phyloP scores from a whole-genome alignment of 371 early-diverging fungal species.

The Syncephalastrum monosporum region DNA sequence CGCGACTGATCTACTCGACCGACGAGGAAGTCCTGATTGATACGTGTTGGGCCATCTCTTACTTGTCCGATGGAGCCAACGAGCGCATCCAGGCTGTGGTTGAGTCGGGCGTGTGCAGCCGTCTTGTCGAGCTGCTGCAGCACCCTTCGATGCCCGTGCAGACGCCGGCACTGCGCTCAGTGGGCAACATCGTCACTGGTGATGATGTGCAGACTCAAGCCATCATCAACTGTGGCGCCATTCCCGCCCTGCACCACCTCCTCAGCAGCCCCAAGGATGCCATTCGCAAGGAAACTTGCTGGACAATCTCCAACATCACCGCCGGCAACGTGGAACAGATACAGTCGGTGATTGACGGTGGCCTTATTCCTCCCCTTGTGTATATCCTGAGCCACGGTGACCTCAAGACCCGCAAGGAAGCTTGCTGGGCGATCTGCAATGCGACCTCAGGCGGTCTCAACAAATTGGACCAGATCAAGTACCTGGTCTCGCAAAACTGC shows the following conservation, averaged over 20 bases:
- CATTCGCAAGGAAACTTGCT: slow-evolving; percentile 99
- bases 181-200: slow-evolving; percentile 99
- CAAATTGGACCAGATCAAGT: slow-evolving; percentile 74
- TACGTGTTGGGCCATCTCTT: slow-evolving; percentile 99
- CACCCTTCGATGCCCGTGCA: slow-evolving; percentile 87
- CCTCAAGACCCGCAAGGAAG: slow-evolving; percentile 51
- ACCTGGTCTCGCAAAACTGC: slow-evolving; percentile 76
- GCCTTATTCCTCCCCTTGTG: slow-evolving; percentile 89
- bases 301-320: slow-evolving; percentile 99
- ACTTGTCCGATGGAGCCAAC: slow-evolving; percentile 95
- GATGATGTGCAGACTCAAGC: slow-evolving; percentile 97
- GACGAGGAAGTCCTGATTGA: slow-evolving; percentile 98
- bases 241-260: slow-evolving; percentile 75
- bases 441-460: slow-evolving; percentile 83
- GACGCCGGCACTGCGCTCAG: slow-evolving; percentile 97
- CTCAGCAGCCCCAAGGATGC: slow-evolving; percentile 87
- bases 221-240: slow-evolving; percentile 87
- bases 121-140: slow-evolving; percentile 89
- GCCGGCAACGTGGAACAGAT: slow-evolving; percentile 96
- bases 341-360: slow-evolving; percentile 91
- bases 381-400: slow-evolving; percentile 75
- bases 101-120: slow-evolving; percentile 86
- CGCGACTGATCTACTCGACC: slow-evolving; percentile 81
- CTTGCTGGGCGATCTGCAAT: slow-evolving; percentile 96
- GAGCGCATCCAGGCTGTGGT: slow-evolving; percentile 97